Evolutionary conservation across 2,329 filamentous ascomycete genomes (phyloP), one percentile per base, ranked within the genome.

Genomic region (Fusarium sp.): DNA sequence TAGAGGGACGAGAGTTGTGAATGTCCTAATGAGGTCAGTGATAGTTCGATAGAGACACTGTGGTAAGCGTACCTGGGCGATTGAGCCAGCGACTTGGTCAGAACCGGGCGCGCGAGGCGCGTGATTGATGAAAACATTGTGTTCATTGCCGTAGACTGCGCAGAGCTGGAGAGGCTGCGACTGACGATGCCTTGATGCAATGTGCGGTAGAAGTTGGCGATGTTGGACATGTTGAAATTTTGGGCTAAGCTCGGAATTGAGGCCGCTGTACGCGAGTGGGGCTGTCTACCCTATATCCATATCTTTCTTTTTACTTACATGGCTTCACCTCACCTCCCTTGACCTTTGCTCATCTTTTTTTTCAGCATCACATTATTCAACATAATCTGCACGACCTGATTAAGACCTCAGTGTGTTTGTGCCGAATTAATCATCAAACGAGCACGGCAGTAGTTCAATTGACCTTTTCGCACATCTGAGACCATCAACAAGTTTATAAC

Each of bases 1-100:
- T 40, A 86, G 81, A 56, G 77, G 78, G 2, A 84, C 81, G 67
- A 87, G 81, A 47, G 83, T 83, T 50, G 82, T 80, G 72, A 85
- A 84, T 51, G 79, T 78, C 68, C 83, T 85, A 61, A 40, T 23
- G 54, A 45, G 32, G 50, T 67, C 22, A 58, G 60, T 11, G 40
- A 54, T 56, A 35, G 40, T 30, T 45, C 37, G 17, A 52, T 59
- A 19, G 14, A 43, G 23, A 17, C 20, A 39, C 37, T 20, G n/a
- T 22, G 47, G 44, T 22, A 22, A 32, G 41, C 54, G 13, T 67
- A 76, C 75, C 75, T 68, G 30, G 75, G 66, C 11, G 68, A 60
- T 53, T 72, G 67, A 45, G 68, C 48, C 17, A 75, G 52, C 20
- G 74, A 49, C 49, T 70, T 74, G 59, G 67, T 37, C 47, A 78